Evolutionary conservation across 1,139 yeast genomes (phyloP), one percentile per base, ranked within the genome.

Genomic region (Yarrowia galli): DNA sequence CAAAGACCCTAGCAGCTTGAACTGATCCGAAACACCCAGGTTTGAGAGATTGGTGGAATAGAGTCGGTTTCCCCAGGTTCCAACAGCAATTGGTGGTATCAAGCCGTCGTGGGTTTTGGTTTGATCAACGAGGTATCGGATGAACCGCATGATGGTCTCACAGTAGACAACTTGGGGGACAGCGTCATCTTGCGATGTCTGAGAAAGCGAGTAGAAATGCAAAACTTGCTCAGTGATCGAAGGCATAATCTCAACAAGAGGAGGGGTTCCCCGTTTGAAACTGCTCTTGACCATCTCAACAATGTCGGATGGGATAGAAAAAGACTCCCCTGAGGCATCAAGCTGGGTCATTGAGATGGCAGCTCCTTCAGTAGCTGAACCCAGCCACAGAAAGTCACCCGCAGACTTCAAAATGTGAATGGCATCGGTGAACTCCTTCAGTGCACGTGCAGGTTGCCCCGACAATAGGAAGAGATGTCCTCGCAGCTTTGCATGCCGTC

Each of bases 371-470:
- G 93, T 76, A 0, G 97, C 87, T 54, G 95, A 89, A 0, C 89
- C 98, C 35, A 91, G 82, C 99, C 99, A 95, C 23, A 95, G 79
- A 73, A 85, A 85, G 76, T 95, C 99, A 66, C 87, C 88, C 1
- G 88, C 82, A 42, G 85, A 82, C 70, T 86, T 86, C 68, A 92
- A 78, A 45, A 84, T 80, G 1, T 81, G 74, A 1, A 90, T 83
- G 0, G 98, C 88, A 51, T 92, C 97, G 15, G 88, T 83, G 72
- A 92, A 89, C 69, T 87, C 85, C 40, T 83, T 81, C 67, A 92
- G 75, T 0, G 98, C 96, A 69, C 88, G 91, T 16, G 82, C 77
- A 67, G 89, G 83, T 69, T 90, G 85, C 0, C 99, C 99, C 0
- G 97, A 89, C 61, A 95, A 78, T 15, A 95, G 79, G 74, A 85